A percentile compares a stretch with the other conserved stretches of the same genome.
These are phyloP conservation scores for Lepidium sativum DNA, from an alignment of 345 rosid genomes.

Conservation along the genomic window DNA sequence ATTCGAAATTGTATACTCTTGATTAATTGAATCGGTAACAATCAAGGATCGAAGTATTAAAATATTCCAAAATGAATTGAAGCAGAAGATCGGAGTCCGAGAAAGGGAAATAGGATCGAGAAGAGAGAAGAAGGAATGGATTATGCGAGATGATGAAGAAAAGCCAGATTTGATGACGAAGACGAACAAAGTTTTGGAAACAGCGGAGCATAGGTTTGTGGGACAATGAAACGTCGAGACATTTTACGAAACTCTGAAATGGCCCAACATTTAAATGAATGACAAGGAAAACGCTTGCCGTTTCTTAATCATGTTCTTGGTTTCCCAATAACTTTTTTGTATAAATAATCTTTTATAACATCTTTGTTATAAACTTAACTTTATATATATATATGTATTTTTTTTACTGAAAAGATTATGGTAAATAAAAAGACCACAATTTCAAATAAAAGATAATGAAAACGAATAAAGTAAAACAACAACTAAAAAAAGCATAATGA, in stretches of 20 bases:
- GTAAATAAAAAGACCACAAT: no score
- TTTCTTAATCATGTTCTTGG: neutral
- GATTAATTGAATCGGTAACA: neutral
- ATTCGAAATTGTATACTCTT: neutral
- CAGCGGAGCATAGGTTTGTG: neutral
- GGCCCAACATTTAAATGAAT: neutral
- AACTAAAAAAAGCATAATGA: no score
- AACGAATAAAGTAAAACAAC: no score
- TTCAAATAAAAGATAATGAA: no score
- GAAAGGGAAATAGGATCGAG: neutral
- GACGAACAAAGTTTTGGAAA: slow-evolving; percentile 3
- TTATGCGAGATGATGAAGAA: neutral
- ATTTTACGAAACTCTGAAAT: neutral
- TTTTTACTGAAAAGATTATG: no score
- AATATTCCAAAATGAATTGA: neutral
- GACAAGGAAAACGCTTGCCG: slow-evolving; percentile 2
- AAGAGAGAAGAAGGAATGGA: neutral
- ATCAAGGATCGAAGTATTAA: neutral
- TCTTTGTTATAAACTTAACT: no score
- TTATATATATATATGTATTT: no score
- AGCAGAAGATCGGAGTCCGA: neutral
- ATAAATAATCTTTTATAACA: no score
- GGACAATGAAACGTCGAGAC: neutral
- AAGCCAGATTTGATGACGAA: slow-evolving; percentile 21
- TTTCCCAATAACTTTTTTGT: no score